A percentile compares a stretch with the other conserved stretches of the same genome.
phyloP scores from a whole-genome alignment of 2,329 filamentous ascomycete species.

The Aureobasidium leucospermi region DNA sequence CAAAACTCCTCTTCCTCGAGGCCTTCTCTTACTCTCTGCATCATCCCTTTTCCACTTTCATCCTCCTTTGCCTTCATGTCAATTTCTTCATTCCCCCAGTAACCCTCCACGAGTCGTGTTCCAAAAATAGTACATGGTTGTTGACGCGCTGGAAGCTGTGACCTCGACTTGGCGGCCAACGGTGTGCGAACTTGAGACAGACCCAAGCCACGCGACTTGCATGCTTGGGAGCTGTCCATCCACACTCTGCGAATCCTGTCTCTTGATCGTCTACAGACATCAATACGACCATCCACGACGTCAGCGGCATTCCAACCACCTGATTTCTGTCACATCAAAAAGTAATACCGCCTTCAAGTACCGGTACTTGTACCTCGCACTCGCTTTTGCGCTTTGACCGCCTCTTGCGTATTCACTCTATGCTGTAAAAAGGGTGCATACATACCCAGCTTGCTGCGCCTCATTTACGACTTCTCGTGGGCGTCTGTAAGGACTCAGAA shows the following conservation, averaged over 20 bases:
- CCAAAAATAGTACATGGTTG: neutral
- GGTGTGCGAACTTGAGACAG: constrained; percentile 1
- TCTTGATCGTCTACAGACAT: neutral
- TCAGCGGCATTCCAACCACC: neutral
- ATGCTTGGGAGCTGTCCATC: neutral
- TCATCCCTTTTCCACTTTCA: neutral
- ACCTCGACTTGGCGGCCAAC: neutral
- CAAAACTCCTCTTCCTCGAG: neutral
- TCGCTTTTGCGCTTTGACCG: neutral
- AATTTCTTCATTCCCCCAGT: constrained; percentile 2
- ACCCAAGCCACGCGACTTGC: neutral
- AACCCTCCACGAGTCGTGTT: neutral
- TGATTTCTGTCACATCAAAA: neutral
- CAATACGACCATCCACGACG: neutral
- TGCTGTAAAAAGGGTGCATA: neutral
- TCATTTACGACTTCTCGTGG: neutral
- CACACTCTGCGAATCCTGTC: neutral
- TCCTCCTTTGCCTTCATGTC: neutral
- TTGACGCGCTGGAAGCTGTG: neutral
- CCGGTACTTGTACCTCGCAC: neutral
- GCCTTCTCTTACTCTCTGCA: neutral
- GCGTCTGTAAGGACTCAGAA: neutral
- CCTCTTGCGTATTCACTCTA: neutral
- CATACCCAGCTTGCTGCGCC: neutral
- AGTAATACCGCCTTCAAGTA: neutral